Base-by-base conservation (phyloP, 306 rosid species). In the Vigna radiata region DNA sequence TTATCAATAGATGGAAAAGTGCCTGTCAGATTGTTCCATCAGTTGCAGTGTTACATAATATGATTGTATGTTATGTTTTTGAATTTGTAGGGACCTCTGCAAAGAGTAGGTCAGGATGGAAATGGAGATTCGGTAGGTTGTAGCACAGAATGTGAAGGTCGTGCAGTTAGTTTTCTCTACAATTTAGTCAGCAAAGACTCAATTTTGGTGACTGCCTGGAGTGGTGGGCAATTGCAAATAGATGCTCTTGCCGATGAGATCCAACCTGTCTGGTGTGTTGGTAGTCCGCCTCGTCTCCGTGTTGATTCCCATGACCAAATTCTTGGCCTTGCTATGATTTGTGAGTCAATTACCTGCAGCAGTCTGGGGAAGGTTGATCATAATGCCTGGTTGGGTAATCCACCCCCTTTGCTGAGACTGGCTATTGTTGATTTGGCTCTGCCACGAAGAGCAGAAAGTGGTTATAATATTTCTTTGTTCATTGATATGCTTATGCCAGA, bases 211-310 rank as follows among this genome's bases (percentile, higher is more conserved):
- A 91, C 97, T 75, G 92, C 99, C 27, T 95, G 99, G 99, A 95
- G 91, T 85, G 94, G 94, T 72, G 99, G 99, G 82, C 93, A 95
- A 61, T 77, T 92, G 77, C 99, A 89, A 82, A 86, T 92, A 77
- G 99, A 92, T 87, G 97, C 97, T 71, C 83, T 95, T 77, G 97
- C 99, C 8, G 98, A 95, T 83, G 99, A 95, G 85, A 88, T 92
- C 83, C 99, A 95, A 79, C 97, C 97, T 64, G 88, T 92, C 44
- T 95, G 97, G 99, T 87, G 74, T 85, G 70, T 81, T 70, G 92
- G 91, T 66, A 77, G 85, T 77, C 85, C 99, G 27, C 96, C 97
- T 64, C 91, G 89, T 49, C 90, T 95, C 67, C 93, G 88, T 79
- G 96, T 89, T 67, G 96, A 92, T 85, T 86, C 87, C 13, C 62